Evolutionary conservation across 179 eudicot genomes (phyloP).

Genomic region (Corrigiola litoralis): DNA sequence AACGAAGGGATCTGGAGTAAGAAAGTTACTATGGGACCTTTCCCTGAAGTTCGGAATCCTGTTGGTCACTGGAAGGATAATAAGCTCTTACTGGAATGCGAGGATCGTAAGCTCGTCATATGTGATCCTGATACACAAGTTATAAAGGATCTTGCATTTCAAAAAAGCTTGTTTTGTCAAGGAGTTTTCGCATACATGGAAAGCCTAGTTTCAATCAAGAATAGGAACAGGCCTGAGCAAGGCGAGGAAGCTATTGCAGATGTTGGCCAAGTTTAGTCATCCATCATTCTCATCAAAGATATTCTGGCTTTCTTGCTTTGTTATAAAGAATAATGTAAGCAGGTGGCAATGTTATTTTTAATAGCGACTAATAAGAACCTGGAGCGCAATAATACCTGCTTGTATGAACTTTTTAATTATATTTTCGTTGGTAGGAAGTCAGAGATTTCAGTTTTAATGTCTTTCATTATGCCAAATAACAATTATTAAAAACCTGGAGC

Average conservation of each 20-base stretch:
- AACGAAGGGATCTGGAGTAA: slow-evolving; percentile 10
- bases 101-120: background rate
- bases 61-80: slow-evolving; percentile 17
- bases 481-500: too few relatives aligned
- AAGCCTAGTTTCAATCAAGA: slow-evolving; percentile 8
- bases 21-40: background rate
- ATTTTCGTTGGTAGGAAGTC: too few relatives aligned
- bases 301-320: too few relatives aligned
- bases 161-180: background rate
- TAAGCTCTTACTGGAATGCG: background rate
- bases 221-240: background rate
- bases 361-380: too few relatives aligned
- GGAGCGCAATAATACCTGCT: too few relatives aligned
- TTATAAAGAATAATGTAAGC: too few relatives aligned
- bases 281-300: background rate
- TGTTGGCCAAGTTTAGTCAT: background rate
- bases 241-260: background rate
- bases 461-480: too few relatives aligned
- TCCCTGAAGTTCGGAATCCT: background rate
- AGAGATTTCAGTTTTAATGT: too few relatives aligned
- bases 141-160: background rate
- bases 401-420: too few relatives aligned
- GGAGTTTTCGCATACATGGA: background rate
- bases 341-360: too few relatives aligned
- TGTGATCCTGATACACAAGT: slow-evolving; percentile 7